Evolutionary conservation across 202 grass and related monocot genomes (phyloP).

Genomic region (Musa balbisiana): DNA sequence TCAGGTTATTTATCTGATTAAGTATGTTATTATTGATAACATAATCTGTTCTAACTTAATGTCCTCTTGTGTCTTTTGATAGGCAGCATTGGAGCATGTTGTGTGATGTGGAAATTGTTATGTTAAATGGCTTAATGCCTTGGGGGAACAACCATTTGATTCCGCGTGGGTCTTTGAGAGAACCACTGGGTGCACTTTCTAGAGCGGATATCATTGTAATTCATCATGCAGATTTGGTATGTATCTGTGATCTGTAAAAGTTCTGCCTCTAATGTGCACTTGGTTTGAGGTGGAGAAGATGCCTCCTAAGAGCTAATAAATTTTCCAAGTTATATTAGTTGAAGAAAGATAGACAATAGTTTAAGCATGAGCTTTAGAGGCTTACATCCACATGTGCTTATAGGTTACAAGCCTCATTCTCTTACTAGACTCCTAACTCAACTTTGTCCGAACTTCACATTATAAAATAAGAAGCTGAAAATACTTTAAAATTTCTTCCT

Average conservation of each 20-base stretch:
- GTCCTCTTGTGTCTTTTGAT: slow-evolving; percentile 24
- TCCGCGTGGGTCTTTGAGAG: slow-evolving; percentile 77
- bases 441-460: not conserved
- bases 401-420: not conserved
- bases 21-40: not conserved
- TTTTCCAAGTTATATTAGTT: not conserved
- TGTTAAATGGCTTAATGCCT: slow-evolving; percentile 66
- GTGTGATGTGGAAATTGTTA: slow-evolving; percentile 72
- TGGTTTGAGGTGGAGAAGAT: not conserved
- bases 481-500: no score
- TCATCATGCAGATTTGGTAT: slow-evolving; percentile 73
- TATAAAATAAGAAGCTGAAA: no score
- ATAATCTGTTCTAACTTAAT: no score
- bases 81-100: slow-evolving; percentile 66
- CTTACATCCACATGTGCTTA: not conserved
- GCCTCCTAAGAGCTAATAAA: not conserved
- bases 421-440: not conserved
- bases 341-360: not conserved
- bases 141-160: slow-evolving; percentile 67
- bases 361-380: not conserved
- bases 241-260: not conserved
- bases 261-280: slow-evolving; percentile 3
- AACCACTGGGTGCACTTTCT: slow-evolving; percentile 47
- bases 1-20: not conserved
- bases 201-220: slow-evolving; percentile 68